Conservation (phyloP, 768 basidiomycete species). For the Strobilomyces confusus region DNA sequence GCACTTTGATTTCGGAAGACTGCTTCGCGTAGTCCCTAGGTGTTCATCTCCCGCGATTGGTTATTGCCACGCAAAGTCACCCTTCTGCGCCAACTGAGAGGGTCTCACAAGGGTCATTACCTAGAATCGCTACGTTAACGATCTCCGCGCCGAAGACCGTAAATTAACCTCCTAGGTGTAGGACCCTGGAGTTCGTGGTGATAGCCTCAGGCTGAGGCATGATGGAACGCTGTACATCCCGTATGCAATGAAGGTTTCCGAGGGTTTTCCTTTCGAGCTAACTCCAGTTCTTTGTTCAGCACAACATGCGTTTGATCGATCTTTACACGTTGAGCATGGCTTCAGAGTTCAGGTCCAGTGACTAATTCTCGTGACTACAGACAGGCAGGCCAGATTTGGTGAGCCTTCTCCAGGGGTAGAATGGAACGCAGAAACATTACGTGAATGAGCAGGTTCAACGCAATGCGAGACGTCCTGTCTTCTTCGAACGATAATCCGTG, state of each 20-base stretch:
- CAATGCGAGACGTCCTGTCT: conserved; percentile 4
- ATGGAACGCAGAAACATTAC: conserved; percentile 7
- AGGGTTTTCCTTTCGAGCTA: neutral
- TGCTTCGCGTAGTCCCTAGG: neutral
- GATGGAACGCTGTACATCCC: neutral
- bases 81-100: conserved; percentile 3
- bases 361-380: neutral
- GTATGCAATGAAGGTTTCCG: conserved; percentile 1
- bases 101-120: conserved; percentile 5
- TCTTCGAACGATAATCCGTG: conserved; percentile 14
- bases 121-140: conserved; percentile 4
- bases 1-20: conserved; percentile 4
- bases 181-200: conserved; percentile 9
- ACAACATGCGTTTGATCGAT: conserved; percentile 1
- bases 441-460: conserved; percentile 4
- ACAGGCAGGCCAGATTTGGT: neutral
- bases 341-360: neutral
- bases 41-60: conserved; percentile 7
- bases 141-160: conserved; percentile 6
- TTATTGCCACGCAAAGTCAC: conserved; percentile 7
- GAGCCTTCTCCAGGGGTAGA: neutral
- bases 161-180: conserved; percentile 6
- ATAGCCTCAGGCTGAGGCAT: neutral
- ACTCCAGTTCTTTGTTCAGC: neutral
- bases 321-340: neutral